phyloP scores from a whole-genome alignment of 2,329 filamentous ascomycete species.

The Didymellaceae sp. region DNA sequence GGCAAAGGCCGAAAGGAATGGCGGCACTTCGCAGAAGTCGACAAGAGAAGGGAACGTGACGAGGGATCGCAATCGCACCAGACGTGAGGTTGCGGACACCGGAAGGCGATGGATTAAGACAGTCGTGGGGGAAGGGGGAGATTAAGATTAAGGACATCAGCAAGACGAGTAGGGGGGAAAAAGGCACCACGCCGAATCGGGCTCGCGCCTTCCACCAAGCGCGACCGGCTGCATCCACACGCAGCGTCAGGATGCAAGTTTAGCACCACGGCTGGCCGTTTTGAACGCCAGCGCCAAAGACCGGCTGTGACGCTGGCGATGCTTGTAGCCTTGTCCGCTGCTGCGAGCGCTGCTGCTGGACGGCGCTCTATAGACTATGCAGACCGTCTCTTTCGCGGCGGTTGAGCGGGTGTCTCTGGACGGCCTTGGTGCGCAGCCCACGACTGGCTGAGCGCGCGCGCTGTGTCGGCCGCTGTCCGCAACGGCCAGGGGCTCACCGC shows the following conservation, averaged over 20 bases:
- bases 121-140: slow-evolving; percentile 41
- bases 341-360: slow-evolving; percentile 23
- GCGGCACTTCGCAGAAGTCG: slow-evolving; percentile 51
- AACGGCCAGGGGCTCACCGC: slow-evolving; percentile 14
- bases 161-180: slow-evolving; percentile 33
- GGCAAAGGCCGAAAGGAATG: slow-evolving; percentile 53
- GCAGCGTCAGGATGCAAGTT: slow-evolving; percentile 23
- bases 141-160: slow-evolving; percentile 44
- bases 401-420: background rate
- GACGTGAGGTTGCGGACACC: slow-evolving; percentile 34
- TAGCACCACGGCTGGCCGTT: slow-evolving; percentile 30
- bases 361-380: slow-evolving; percentile 11
- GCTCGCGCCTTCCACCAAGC: slow-evolving; percentile 20
- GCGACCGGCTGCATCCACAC: slow-evolving; percentile 17
- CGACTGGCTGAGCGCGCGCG: slow-evolving; percentile 4
- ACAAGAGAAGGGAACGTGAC: slow-evolving; percentile 46
- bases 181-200: slow-evolving; percentile 24
- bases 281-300: slow-evolving; percentile 29
- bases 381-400: background rate
- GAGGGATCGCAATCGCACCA: slow-evolving; percentile 46
- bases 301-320: slow-evolving; percentile 26
- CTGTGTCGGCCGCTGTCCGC: slow-evolving; percentile 7
- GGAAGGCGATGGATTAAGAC: slow-evolving; percentile 46
- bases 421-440: background rate
- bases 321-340: slow-evolving; percentile 24